phyloP scores from a whole-genome alignment of 371 early-diverging fungal genomes.

The Capillidium heterosporum region DNA sequence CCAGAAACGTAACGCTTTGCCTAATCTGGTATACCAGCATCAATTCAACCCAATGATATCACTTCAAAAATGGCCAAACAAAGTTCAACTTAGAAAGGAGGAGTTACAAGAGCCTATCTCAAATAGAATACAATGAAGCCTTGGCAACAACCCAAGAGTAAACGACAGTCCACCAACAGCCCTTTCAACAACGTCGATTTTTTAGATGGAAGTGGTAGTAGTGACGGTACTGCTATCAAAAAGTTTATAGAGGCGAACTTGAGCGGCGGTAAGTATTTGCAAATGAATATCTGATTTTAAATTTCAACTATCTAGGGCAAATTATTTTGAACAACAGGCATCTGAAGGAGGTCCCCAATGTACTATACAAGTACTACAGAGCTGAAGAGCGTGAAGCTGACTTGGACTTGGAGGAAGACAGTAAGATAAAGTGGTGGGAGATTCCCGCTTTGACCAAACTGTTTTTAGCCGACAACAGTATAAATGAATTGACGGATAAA shows the following conservation, averaged over 20 bases:
- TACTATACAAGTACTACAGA: neutral
- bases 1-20: too few relatives aligned
- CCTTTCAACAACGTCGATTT: neutral
- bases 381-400: neutral
- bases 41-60: too few relatives aligned
- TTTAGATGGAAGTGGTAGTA: too few relatives aligned
- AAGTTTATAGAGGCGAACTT: too few relatives aligned
- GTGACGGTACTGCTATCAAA: too few relatives aligned
- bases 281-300: too few relatives aligned
- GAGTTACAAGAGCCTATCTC: too few relatives aligned
- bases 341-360: neutral
- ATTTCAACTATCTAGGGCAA: too few relatives aligned
- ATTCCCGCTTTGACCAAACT: neutral
- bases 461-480: neutral
- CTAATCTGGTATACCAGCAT: too few relatives aligned
- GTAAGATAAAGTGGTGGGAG: neutral
- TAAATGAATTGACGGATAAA: neutral
- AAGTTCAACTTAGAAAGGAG: too few relatives aligned
- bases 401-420: neutral
- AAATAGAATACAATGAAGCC: slow-evolving; percentile 1
- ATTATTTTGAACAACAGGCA: neutral
- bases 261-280: too few relatives aligned
- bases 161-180: neutral
- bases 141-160: neutral
- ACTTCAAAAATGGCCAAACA: too few relatives aligned